Evolutionary conservation across 108 stramenopile species (phyloP).

Genomic region (Discostella pseudostelligera): DNA sequence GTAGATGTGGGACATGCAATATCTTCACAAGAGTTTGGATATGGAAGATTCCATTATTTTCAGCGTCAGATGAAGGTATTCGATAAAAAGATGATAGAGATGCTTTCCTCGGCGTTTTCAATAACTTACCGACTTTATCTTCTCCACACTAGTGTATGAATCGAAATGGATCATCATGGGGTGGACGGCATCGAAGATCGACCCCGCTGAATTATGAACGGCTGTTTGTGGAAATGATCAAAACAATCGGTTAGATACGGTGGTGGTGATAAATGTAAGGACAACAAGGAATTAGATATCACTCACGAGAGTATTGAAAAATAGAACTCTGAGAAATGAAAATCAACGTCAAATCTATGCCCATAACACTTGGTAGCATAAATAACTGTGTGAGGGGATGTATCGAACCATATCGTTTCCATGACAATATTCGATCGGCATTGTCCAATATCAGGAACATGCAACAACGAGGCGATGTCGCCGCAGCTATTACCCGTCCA

Average conservation of each 20-base stretch:
- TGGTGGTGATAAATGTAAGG: constrained; percentile 5
- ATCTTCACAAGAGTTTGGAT: constrained; percentile 7
- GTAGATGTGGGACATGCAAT: constrained; percentile 29
- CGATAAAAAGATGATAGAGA: not conserved
- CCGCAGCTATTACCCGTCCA: constrained; percentile 31
- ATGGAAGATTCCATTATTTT: not conserved
- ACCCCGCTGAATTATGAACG: constrained; percentile 45
- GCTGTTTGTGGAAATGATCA: constrained; percentile 1
- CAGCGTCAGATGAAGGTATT: not conserved
- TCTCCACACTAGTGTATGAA: constrained; percentile 36
- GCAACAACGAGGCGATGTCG: constrained; percentile 18
- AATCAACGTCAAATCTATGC: constrained; percentile 60
- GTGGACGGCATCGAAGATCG: constrained; percentile 44
- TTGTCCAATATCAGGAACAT: constrained; percentile 70
- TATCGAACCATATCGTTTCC: constrained; percentile 32
- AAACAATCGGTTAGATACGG: not conserved
- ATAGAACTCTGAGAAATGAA: constrained; percentile 52
- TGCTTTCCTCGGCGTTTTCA: not conserved
- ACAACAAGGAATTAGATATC: not conserved
- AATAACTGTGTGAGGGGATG: constrained; percentile 59
- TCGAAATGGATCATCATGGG: constrained; percentile 57
- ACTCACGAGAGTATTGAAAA: constrained; percentile 55
- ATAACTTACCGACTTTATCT: constrained; percentile 24
- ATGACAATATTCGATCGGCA: constrained; percentile 62
- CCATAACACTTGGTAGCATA: constrained; percentile 59